Percentiles rank a stretch among this genome's conserved stretches.
Evolutionary conservation across 345 rosid species (phyloP).

Genomic region (Euphorbia tirucalli): DNA sequence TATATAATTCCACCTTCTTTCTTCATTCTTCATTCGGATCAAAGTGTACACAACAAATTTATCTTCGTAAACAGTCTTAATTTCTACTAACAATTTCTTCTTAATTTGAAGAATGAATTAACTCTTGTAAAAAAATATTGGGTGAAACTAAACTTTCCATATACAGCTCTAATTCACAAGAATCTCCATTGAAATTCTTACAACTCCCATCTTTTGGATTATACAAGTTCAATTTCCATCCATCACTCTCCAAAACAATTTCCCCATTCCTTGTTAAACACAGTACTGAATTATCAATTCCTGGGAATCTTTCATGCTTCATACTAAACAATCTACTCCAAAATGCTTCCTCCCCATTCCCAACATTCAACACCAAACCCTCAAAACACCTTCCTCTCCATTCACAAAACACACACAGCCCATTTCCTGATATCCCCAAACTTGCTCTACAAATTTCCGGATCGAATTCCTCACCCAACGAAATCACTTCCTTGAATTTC

Average conservation of each 20-base stretch:
- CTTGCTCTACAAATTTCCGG: background rate
- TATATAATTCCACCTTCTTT: too few relatives aligned
- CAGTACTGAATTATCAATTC: background rate
- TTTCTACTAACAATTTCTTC: too few relatives aligned
- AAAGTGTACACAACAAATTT: too few relatives aligned
- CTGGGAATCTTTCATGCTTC: background rate
- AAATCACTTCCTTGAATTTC: background rate
- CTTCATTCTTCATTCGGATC: too few relatives aligned
- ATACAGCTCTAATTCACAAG: background rate
- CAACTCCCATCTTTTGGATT: background rate
- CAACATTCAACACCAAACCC: background rate
- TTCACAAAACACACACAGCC: conserved; percentile 3
- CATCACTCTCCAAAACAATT: background rate
- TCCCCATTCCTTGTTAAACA: background rate
- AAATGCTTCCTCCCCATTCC: background rate
- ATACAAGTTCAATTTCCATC: background rate
- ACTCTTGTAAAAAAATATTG: background rate
- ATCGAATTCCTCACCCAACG: background rate
- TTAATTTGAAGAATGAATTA: too few relatives aligned
- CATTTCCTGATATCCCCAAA: background rate
- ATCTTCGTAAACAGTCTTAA: too few relatives aligned
- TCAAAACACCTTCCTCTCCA: background rate
- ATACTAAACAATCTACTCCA: background rate
- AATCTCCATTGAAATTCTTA: background rate
- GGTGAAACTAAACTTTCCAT: background rate